Evolutionary conservation across 2,329 filamentous ascomycete genomes (phyloP).

Genomic region (Trichophyton rubrum): DNA sequence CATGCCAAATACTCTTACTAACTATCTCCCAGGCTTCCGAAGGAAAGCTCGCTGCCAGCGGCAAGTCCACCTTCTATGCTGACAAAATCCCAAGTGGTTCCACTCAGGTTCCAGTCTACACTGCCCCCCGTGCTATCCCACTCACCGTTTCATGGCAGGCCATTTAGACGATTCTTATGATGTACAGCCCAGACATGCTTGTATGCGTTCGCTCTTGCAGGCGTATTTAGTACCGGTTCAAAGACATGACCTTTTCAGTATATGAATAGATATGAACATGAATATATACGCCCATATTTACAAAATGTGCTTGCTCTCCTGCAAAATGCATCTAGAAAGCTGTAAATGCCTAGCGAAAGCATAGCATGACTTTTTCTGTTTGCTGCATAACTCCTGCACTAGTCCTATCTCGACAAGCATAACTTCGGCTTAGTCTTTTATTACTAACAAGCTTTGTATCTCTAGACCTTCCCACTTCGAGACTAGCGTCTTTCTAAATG

Average conservation of each 20-base stretch:
- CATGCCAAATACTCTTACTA: background rate
- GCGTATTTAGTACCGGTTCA: no score
- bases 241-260: background rate
- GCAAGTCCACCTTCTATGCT: conserved; percentile 22
- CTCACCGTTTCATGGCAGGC: conserved; percentile 22
- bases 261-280: background rate
- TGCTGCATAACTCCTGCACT: background rate
- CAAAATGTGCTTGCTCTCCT: background rate
- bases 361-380: background rate
- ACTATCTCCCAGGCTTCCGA: conserved; percentile 3
- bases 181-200: background rate
- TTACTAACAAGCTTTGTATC: background rate
- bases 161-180: background rate
- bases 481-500: conserved; percentile 23
- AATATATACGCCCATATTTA: background rate
- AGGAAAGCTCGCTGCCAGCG: conserved; percentile 11
- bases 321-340: no score
- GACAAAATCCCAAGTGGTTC: conserved; percentile 21
- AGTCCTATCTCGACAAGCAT: background rate
- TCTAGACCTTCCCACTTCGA: conserved; percentile 13
- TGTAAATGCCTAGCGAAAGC: background rate
- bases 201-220: no score
- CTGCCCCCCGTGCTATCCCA: conserved; percentile 15
- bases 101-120: conserved; percentile 22
- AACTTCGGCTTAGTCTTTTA: background rate